Evolutionary conservation across 2,329 filamentous ascomycete species (phyloP).

Genomic region (Cercospora nicotianae): DNA sequence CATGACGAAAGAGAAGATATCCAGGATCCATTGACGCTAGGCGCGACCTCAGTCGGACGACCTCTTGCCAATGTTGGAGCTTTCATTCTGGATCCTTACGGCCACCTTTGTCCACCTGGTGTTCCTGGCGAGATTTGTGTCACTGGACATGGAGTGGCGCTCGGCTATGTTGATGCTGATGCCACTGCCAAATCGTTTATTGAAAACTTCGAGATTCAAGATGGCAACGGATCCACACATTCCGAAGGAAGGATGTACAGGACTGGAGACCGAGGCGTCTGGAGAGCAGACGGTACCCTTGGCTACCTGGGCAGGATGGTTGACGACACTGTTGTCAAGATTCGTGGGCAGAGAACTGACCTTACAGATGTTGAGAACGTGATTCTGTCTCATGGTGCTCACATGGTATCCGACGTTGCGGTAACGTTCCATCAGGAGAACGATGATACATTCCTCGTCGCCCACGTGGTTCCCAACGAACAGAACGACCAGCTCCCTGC

Average conservation of each 20-base stretch:
- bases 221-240: neutral
- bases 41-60: constrained; percentile 16
- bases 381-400: constrained; percentile 34
- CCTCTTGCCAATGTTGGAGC: constrained; percentile 41
- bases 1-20: neutral
- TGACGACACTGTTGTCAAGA: constrained; percentile 50
- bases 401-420: constrained; percentile 34
- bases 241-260: constrained; percentile 37
- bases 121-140: constrained; percentile 48
- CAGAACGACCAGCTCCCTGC: neutral
- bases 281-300: constrained; percentile 40
- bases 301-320: constrained; percentile 42
- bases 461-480: constrained; percentile 38
- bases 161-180: constrained; percentile 39
- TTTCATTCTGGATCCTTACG: constrained; percentile 46
- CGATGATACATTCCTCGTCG: constrained; percentile 36
- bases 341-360: constrained; percentile 50
- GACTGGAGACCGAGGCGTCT: constrained; percentile 45
- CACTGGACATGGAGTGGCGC: constrained; percentile 41
- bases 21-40: constrained; percentile 14
- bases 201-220: constrained; percentile 6
- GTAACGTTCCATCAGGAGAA: constrained; percentile 24
- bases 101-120: constrained; percentile 43
- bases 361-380: constrained; percentile 48
- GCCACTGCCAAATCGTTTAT: constrained; percentile 22